Base-by-base conservation (phyloP, 192 early-diverging fungal species). In the Coemansia sp. region DNA sequence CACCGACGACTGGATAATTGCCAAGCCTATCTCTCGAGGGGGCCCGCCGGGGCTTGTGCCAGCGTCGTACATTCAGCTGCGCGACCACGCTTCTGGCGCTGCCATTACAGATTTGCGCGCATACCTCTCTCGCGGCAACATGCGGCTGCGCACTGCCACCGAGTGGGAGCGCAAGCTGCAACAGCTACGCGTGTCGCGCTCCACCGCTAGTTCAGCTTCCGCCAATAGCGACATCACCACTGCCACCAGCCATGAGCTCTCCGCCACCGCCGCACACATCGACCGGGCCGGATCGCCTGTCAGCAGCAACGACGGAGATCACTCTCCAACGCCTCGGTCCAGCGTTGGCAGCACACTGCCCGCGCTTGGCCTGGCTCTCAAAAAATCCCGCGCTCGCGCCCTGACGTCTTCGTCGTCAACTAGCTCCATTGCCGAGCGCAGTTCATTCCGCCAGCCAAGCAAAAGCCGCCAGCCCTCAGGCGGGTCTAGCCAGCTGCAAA, bases 1-100 rank as follows among this genome's bases (percentile, higher is more conserved):
- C 42, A 91, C 89, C 51, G 83, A 82, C 11, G 92, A 93, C 74
- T 93, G 92, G 92, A 86, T 89, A 69, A 89, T 93, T 29, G 92
- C 88, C 31, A 91, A 90, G 73, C 89, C 88, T 27, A 86, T 88
- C 37, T 77, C 76, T 36, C 76, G 88, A 35, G 76, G 87, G 12
- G 86, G 86, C 25, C 86, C 85, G 1, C 88, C 92, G 39, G 92
- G 90, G 14, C 74, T 93, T 49, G 90, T 93, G 65, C 92, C 92
- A 10, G 86, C 91, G 6, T 84, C 87, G 31, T 93, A 89, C 87
- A 81, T 93, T 24, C 86, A 92, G 72, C 86, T 93, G 71, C 83
- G 86, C 45, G 90, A 93, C 77, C 84, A 85, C 65, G 64, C 74
- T 10, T 88, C 90, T 6, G 90, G 92, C 12, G 83, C 83, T 20